Evolutionary conservation across 495 filamentous ascomycete genomes (phyloP).

Genomic region (Aspergillus avenaceus): DNA sequence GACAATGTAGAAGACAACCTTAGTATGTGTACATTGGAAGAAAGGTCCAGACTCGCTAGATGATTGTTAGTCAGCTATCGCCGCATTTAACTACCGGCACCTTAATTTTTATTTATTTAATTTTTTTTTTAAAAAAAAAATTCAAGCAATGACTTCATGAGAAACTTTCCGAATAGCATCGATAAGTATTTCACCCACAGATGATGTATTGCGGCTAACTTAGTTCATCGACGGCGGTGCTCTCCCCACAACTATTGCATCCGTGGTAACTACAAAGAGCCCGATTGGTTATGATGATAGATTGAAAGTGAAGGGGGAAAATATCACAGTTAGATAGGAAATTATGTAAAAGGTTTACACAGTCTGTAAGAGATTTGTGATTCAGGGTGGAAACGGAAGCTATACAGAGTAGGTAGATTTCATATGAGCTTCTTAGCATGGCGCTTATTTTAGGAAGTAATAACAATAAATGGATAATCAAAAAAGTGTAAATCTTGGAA

Average conservation of each 20-base stretch:
- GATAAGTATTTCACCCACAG: too few species aligned
- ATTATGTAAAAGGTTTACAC: too few species aligned
- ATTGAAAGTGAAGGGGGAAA: neutral
- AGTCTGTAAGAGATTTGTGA: too few species aligned
- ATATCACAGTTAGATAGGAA: neutral
- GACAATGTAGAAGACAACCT: too few species aligned
- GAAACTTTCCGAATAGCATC: neutral
- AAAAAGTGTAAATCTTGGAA: neutral
- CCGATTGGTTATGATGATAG: neutral
- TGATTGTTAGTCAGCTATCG: neutral
- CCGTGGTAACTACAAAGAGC: neutral
- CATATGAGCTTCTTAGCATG: too few species aligned
- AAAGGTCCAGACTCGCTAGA: neutral
- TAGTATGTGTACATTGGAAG: too few species aligned
- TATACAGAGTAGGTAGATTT: too few species aligned
- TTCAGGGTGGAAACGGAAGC: neutral
- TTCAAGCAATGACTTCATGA: conserved; percentile 1
- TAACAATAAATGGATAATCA: too few species aligned
- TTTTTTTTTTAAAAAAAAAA: too few species aligned
- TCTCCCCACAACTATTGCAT: neutral
- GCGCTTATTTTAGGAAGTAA: too few species aligned
- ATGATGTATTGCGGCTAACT: neutral
- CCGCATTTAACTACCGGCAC: neutral
- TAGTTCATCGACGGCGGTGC: neutral
- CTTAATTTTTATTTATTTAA: too few species aligned